Conservation (phyloP, 768 basidiomycete species). For the Phylloporus sp. region DNA sequence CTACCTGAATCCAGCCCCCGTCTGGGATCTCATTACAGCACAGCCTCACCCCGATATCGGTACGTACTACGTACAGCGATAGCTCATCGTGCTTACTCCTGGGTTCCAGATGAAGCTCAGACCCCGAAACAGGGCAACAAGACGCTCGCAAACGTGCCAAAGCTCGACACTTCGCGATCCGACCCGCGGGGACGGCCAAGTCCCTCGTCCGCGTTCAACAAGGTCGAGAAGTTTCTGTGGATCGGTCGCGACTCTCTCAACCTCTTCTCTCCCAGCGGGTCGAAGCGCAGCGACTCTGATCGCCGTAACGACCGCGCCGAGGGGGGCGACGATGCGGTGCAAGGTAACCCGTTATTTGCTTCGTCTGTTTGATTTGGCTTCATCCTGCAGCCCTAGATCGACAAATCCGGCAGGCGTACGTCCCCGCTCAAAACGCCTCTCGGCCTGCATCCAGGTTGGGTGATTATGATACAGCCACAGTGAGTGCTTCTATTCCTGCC, state of each 20-base stretch:
- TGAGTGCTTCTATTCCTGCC: conserved; percentile 7
- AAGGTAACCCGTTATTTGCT: conserved; percentile 18
- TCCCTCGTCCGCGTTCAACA: conserved; percentile 21
- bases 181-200: conserved; percentile 4
- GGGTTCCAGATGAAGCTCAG: conserved; percentile 12
- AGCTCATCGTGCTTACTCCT: background rate
- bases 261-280: conserved; percentile 16
- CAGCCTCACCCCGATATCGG: conserved; percentile 10
- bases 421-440: conserved; percentile 4
- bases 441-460: conserved; percentile 13
- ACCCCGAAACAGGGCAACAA: conserved; percentile 11
- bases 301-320: conserved; percentile 17
- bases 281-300: conserved; percentile 12
- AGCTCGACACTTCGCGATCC: background rate
- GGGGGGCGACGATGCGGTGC: conserved; percentile 19
- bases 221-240: conserved; percentile 33
- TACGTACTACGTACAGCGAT: conserved; percentile 4
- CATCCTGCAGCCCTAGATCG: conserved; percentile 13
- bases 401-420: conserved; percentile 12
- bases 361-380: background rate
- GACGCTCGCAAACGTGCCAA: background rate
- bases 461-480: conserved; percentile 22
- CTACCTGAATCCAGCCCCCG: conserved; percentile 37
- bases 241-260: conserved; percentile 29
- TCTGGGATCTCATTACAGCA: conserved; percentile 8